Evolutionary conservation across 768 basidiomycete species (phyloP), one percentile per base, ranked within the genome.

Genomic region (Pleurotus tuber-regium): DNA sequence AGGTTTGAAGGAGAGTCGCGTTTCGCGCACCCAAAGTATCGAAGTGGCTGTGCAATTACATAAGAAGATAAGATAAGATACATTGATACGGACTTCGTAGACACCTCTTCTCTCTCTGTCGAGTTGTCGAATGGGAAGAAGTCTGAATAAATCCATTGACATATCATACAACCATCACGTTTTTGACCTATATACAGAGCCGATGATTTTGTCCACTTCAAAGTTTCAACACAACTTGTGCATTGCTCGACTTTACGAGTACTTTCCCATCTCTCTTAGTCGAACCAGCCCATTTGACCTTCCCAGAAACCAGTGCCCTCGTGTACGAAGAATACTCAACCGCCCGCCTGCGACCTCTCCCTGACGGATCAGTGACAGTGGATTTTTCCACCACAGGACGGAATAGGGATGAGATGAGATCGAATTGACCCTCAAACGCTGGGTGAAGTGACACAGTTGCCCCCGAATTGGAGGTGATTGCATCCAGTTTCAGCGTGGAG

Each of bases 381-480:
- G 29, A 11, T 24, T 48, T 48, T 18, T 48, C 18, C 14, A 48
- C 46, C 14, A 4, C 3, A 11, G 46, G 46, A 1, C 29, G 11
- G 31, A 48, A 48, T 35, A 48, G 28, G 2, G 46, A 33, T 19
- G 46, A 48, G 18, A 16, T 19, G 28, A 54, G 42, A 4, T 30
- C 46, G 52, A 76, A 71, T 19, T 36, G 46, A 40, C 76, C 78
- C 53, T 77, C 72, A 54, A 61, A 78, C 14, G 71, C 61, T 5
- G 60, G 53, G 43, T 70, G 63, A 4, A 78, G 55, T 7, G 16
- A 14, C 36, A 76, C 66, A 9, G 52, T 46, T 3, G 71, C 70
- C 8, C 62, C 67, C 4, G 63, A 53, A 56, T 78, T 77, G 16
- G 63, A 51, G 19, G 73, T 72, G 19, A 38, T 52, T 0, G 62